Conservation (phyloP, 2,329 filamentous ascomycete genomes). For the Ceratocystis alfenasii region DNA sequence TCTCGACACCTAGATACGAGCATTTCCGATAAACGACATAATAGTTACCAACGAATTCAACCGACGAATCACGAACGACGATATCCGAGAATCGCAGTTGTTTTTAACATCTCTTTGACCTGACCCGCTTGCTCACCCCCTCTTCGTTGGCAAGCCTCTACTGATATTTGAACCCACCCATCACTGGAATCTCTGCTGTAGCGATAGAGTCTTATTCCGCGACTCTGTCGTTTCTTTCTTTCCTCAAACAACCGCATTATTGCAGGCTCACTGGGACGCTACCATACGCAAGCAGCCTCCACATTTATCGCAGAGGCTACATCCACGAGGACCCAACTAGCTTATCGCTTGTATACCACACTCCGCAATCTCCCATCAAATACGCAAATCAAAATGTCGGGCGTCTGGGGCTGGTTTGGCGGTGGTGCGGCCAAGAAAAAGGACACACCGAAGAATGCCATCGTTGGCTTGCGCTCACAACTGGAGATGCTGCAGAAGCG, state of each 20-base stretch:
- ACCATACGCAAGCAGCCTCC: background rate
- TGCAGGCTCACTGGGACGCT: background rate
- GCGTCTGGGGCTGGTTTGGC: conserved; percentile 77
- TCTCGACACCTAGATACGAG: background rate
- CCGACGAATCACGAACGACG: background rate
- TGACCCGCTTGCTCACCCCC: background rate
- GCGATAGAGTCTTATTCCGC: background rate
- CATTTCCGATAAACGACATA: background rate
- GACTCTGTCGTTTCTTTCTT: background rate
- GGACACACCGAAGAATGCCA: conserved; percentile 93
- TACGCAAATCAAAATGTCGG: conserved; percentile 19
- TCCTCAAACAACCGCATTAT: background rate
- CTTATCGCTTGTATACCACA: background rate
- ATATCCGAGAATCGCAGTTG: background rate
- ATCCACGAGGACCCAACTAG: background rate
- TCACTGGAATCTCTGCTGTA: background rate
- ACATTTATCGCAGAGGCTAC: background rate
- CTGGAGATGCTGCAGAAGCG: conserved; percentile 97
- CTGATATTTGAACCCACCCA: background rate
- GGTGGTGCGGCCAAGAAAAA: conserved; percentile 74
- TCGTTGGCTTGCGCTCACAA: conserved; percentile 74
- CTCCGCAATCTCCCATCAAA: background rate
- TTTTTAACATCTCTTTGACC: background rate
- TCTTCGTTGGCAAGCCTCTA: background rate
- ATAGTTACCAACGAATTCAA: background rate